These are phyloP conservation scores for Lipomyces chichibuensis DNA, from an alignment of 805 yeast species.

Conservation along the genomic window DNA sequence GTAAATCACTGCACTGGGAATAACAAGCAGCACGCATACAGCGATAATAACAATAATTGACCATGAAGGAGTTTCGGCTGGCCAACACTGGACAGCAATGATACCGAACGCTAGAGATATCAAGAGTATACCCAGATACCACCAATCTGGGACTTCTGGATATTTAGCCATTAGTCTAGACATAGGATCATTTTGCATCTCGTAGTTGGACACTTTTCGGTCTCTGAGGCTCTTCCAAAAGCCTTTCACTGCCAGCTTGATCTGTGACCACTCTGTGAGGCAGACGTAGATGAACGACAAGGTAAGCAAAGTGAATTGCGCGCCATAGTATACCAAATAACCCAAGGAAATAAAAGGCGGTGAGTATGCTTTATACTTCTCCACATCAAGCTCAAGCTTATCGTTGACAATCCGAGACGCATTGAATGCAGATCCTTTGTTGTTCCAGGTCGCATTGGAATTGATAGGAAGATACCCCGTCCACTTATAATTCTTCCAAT, in stretches of 20 bases:
- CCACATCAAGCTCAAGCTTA: conserved; percentile 50
- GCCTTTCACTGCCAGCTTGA: conserved; percentile 47
- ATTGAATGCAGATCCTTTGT: conserved; percentile 55
- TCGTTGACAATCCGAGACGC: conserved; percentile 53
- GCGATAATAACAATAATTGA: conserved; percentile 57
- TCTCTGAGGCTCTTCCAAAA: conserved; percentile 52
- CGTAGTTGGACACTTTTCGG: conserved; percentile 58
- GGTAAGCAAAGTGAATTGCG: conserved; percentile 56
- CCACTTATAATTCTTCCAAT: conserved; percentile 60
- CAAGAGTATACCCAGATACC: conserved; percentile 57
- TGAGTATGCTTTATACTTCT: conserved; percentile 59
- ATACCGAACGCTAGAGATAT: conserved; percentile 44
- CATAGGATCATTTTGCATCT: conserved; percentile 53
- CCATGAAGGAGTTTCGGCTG: conserved; percentile 62
- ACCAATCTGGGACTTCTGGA: conserved; percentile 75
- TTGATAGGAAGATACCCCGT: conserved; percentile 58
- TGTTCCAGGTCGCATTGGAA: conserved; percentile 53
- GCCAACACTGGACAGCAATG: conserved; percentile 48
- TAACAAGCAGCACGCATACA: conserved; percentile 59
- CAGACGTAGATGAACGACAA: conserved; percentile 54
- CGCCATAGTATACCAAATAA: conserved; percentile 57
- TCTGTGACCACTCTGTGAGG: conserved; percentile 54
- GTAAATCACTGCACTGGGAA: conserved; percentile 65
- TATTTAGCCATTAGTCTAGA: conserved; percentile 60
- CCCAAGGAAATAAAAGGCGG: conserved; percentile 61